phyloP scores from a whole-genome alignment of 805 yeast genomes.

The Sugiyamaella smithiae region DNA sequence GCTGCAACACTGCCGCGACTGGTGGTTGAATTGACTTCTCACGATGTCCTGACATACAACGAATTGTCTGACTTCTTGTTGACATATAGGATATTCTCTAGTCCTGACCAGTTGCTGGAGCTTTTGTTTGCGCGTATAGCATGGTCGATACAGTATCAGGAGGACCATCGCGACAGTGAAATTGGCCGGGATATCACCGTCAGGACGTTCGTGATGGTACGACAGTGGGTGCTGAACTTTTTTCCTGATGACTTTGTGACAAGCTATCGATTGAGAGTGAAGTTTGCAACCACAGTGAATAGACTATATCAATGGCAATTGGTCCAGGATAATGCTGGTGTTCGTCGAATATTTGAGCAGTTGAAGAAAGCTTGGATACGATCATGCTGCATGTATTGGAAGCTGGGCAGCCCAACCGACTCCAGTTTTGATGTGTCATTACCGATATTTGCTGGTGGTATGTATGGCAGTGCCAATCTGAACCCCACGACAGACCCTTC shows the following conservation, averaged over 20 bases:
- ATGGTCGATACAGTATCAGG: conserved; percentile 51
- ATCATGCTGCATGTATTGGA: conserved; percentile 37
- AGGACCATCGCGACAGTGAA: conserved; percentile 32
- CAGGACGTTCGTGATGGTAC: conserved; percentile 78
- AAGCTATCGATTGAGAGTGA: conserved; percentile 45
- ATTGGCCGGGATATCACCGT: conserved; percentile 67
- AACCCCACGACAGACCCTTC: conserved; percentile 3
- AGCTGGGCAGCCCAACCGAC: conserved; percentile 17
- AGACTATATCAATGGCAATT: conserved; percentile 29
- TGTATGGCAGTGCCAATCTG: conserved; percentile 22
- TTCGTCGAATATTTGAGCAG: conserved; percentile 41
- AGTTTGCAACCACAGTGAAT: conserved; percentile 41
- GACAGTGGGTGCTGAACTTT: conserved; percentile 89
- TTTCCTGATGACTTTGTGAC: conserved; percentile 79
- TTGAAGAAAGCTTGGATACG: conserved; percentile 51
- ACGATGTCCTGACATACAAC: conserved; percentile 71
- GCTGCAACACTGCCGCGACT: conserved; percentile 31
- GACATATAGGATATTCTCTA: conserved; percentile 69
- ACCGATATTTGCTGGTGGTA: conserved; percentile 36
- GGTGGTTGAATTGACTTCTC: conserved; percentile 53
- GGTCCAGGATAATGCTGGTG: conserved; percentile 26
- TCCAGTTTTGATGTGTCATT: conserved; percentile 23
- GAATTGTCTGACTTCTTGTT: conserved; percentile 82
- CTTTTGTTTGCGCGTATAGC: conserved; percentile 61
- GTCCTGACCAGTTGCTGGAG: conserved; percentile 56